Percentiles rank a stretch among this genome's conserved stretches.
These are phyloP conservation scores for Zea luxurians DNA, from an alignment of 176 grass and related monocot genomes.

Conservation along the genomic window DNA sequence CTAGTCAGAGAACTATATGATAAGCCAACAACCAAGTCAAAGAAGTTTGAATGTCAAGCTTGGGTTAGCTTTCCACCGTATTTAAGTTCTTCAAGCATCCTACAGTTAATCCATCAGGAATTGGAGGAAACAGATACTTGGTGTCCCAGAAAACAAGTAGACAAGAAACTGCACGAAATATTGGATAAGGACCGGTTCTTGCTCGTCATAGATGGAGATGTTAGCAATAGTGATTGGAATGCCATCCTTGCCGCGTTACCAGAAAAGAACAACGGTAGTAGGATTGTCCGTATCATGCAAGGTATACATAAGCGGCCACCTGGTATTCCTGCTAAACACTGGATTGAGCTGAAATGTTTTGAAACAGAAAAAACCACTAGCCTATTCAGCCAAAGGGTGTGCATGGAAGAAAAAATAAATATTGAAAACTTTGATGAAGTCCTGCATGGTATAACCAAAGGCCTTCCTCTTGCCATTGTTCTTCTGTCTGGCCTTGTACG, in stretches of 20 bases:
- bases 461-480: conserved; percentile 27
- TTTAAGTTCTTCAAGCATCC: neutral
- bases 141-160: neutral
- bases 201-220: conserved; percentile 24
- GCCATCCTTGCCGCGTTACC: neutral
- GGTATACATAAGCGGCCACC: neutral
- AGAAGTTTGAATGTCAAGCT: neutral
- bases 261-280: neutral
- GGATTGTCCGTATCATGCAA: conserved; percentile 31
- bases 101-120: neutral
- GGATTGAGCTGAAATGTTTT: neutral
- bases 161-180: rapidly evolving
- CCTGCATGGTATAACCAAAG: neutral
- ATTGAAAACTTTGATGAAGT: neutral
- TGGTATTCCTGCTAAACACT: too few relatives aligned
- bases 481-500: conserved; percentile 33
- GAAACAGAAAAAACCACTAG: rapidly evolving
- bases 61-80: neutral
- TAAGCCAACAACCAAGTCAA: neutral
- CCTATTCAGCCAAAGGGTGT: neutral
- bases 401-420: neutral
- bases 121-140: neutral
- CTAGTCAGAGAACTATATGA: conserved; percentile 25
- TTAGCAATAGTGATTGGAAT: conserved; percentile 20
- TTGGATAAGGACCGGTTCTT: neutral